phyloP scores from a whole-genome alignment of 1,284 basidiomycete genomes.

The Erythrobasidium hasegawianum region DNA sequence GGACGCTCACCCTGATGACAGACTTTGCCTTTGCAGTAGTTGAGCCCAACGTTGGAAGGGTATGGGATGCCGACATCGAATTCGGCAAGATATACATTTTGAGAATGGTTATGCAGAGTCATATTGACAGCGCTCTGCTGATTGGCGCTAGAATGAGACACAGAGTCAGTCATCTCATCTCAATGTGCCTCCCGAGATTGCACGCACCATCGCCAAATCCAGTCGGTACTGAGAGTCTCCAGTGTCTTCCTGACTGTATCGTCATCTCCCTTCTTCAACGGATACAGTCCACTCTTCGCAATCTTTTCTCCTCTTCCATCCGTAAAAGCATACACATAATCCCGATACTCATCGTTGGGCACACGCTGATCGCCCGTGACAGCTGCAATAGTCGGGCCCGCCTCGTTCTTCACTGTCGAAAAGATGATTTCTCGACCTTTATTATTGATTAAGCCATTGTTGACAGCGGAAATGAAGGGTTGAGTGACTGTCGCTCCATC shows the following conservation, averaged over 20 bases:
- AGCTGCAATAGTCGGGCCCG: conserved; percentile 26
- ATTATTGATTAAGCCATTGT: conserved; percentile 2
- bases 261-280: not conserved
- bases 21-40: conserved; percentile 26
- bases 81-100: conserved; percentile 36
- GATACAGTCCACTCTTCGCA: conserved; percentile 33
- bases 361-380: conserved; percentile 4
- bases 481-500: conserved; percentile 40
- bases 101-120: not conserved
- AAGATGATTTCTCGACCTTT: conserved; percentile 37
- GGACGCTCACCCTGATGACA: conserved; percentile 34
- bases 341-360: not conserved
- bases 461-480: conserved; percentile 27
- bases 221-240: conserved; percentile 37
- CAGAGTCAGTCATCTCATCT: not conserved
- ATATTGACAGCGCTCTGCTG: conserved; percentile 37
- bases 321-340: conserved; percentile 1
- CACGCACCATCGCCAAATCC: conserved; percentile 36
- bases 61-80: conserved; percentile 37
- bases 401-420: conserved; percentile 40
- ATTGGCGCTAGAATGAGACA: conserved; percentile 20
- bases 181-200: not conserved
- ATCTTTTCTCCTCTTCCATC: conserved; percentile 17
- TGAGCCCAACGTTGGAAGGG: conserved; percentile 13
- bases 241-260: conserved; percentile 24